Percentiles rank a stretch among this genome's conserved stretches.
Conservation (phyloP, 2,329 filamentous ascomycete species). For the Thelonectria rubi region DNA sequence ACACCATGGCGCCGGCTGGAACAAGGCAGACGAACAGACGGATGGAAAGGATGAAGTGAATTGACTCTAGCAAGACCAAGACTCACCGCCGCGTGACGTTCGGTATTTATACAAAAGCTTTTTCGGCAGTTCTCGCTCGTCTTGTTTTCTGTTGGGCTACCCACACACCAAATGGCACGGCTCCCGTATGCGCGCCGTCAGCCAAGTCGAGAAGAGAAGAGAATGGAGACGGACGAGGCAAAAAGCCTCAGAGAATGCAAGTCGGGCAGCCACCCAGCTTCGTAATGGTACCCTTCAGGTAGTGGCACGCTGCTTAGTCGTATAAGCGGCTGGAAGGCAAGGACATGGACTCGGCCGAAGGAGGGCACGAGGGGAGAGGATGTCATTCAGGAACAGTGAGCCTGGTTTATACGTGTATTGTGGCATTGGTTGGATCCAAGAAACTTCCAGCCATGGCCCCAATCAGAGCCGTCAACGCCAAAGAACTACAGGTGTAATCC, state of each 20-base stretch:
- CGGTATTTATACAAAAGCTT: constrained; percentile 7
- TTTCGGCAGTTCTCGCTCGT: not conserved
- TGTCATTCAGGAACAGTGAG: not conserved
- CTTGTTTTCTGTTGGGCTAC: not conserved
- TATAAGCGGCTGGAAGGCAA: not conserved
- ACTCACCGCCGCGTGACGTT: not conserved
- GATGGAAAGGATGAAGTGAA: not conserved
- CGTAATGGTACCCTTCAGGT: not conserved
- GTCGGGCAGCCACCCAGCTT: not conserved
- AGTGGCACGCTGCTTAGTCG: not conserved
- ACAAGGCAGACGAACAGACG: not conserved
- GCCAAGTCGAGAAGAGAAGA: not conserved
- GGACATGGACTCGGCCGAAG: not conserved
- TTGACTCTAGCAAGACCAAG: not conserved
- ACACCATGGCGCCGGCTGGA: constrained; percentile 1
- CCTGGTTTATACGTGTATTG: not conserved
- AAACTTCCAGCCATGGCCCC: not conserved
- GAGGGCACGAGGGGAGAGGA: not conserved
- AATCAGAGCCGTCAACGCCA: not conserved
- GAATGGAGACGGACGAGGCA: not conserved
- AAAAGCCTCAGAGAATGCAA: not conserved
- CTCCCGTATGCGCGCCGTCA: not conserved
- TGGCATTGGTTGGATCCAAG: not conserved
- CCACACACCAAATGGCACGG: not conserved
- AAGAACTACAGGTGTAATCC: not conserved